Evolutionary conservation across 1,139 yeast species (phyloP), one percentile per base, ranked within the genome.

Genomic region (Blastobotrys illinoisensis): DNA sequence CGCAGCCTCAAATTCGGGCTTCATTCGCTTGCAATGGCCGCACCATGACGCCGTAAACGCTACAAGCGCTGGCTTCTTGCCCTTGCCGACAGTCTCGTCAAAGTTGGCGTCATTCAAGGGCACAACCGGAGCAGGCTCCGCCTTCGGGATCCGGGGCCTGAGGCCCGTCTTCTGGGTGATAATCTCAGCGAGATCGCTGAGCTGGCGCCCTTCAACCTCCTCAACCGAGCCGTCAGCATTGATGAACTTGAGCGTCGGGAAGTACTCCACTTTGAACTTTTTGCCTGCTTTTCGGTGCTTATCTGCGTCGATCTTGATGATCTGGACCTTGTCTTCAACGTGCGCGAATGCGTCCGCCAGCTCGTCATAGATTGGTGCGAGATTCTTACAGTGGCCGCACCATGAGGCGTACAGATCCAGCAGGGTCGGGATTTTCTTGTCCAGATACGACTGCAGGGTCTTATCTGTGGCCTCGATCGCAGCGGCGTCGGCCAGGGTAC

Each of bases 351-450:
- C 60, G 5, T 77, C 80, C 1, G 86, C 82, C 52, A 87, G 73
- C 64, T 80, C 77, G 59, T 86, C 91, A 66, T 82, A 81, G 1
- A 77, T 74, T 3, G 95, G 95, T 60, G 79, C 78, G 65, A 87
- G 71, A 52, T 75, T 78, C 69, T 82, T 82, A 71, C 95, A 87
- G 69, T 87, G 95, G 44, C 88, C 79, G 67, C 95, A 87, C 95
- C 95, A 87, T 55, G 83, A 81, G 47, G 95, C 93, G 65, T 84
- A 86, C 62, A 86, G 80, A 58, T 87, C 88, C 51, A 87, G 87
- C 57, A 87, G 75, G 0, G 88, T 77, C 57, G 79, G 82, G 61
- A 85, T 81, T 7, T 82, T 85, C 0, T 85, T 76, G 18, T 76
- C 72, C 52, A 78, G 68, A 13, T 83, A 85, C 43, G 80, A 68